A percentile compares a stretch with the other conserved stretches of the same genome.
phyloP scores from a whole-genome alignment of 177 flowering plant species.

The Telopea speciosissima region DNA sequence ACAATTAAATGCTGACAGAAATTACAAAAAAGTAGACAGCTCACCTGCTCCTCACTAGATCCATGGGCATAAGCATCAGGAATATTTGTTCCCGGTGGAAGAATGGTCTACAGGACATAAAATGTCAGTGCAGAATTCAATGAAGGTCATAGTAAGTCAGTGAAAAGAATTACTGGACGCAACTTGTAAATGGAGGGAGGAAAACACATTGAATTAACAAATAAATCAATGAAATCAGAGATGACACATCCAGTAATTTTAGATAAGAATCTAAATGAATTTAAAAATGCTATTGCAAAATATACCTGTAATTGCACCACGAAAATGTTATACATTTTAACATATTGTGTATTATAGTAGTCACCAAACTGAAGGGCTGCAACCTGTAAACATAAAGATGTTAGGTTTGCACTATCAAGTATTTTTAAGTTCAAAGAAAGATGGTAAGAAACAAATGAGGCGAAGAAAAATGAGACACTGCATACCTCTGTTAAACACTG shows the following conservation, averaged over 20 bases:
- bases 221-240: neutral
- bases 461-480: neutral
- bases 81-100: slow-evolving; percentile 66
- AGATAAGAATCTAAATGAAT: neutral
- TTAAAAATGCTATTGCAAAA: neutral
- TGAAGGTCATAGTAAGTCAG: neutral
- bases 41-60: slow-evolving; percentile 82
- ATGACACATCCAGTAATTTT: no score
- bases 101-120: slow-evolving; percentile 46
- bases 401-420: slow-evolving; percentile 1
- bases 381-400: slow-evolving; percentile 43
- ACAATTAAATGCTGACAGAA: neutral
- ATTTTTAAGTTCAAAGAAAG: neutral
- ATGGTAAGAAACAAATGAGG: neutral
- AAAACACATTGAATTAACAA: neutral
- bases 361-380: slow-evolving; percentile 90
- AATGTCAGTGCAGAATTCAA: neutral
- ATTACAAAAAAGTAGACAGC: neutral
- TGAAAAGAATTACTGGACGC: no score
- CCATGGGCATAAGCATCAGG: slow-evolving; percentile 94
- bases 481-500: slow-evolving; percentile 95
- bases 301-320: slow-evolving; percentile 88
- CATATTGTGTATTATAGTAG: slow-evolving; percentile 71
- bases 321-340: slow-evolving; percentile 73
- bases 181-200: no score